Evolutionary conservation across 768 basidiomycete genomes (phyloP).

Genomic region (Tulasnella calospora): DNA sequence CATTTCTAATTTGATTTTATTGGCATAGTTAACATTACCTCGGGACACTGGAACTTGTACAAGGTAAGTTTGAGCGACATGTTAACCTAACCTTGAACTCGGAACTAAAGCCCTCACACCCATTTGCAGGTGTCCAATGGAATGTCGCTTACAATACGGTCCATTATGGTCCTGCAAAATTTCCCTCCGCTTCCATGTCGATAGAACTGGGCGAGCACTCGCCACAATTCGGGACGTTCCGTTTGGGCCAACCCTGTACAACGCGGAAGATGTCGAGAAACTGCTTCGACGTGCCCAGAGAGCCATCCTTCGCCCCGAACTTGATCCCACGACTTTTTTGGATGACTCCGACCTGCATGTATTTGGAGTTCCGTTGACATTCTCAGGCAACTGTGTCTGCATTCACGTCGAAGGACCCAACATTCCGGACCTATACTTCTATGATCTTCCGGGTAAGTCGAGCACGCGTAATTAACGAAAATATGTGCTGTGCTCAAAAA

Average conservation of each 20-base stretch:
- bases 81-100: neutral
- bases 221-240: constrained; percentile 25
- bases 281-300: constrained; percentile 57
- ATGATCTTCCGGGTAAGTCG: constrained; percentile 34
- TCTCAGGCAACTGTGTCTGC: constrained; percentile 51
- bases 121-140: constrained; percentile 39
- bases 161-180: constrained; percentile 37
- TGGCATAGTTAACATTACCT: constrained; percentile 54
- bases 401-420: constrained; percentile 47
- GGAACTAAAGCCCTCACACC: constrained; percentile 10
- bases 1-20: too few species aligned
- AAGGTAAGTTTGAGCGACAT: constrained; percentile 40
- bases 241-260: constrained; percentile 22
- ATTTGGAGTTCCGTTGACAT: constrained; percentile 32
- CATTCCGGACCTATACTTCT: constrained; percentile 34
- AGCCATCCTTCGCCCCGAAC: constrained; percentile 44
- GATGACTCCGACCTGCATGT: constrained; percentile 11
- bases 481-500: too few species aligned
- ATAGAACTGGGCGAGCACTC: constrained; percentile 25
- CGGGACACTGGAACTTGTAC: constrained; percentile 71
- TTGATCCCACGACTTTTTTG: constrained; percentile 1
- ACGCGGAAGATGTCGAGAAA: constrained; percentile 43
- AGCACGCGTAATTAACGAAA: neutral
- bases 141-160: constrained; percentile 35
- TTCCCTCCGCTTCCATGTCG: constrained; percentile 36